Evolutionary conservation across 495 filamentous ascomycete genomes (phyloP), one percentile per base, ranked within the genome.

Genomic region (Lophiostoma macrostomum): DNA sequence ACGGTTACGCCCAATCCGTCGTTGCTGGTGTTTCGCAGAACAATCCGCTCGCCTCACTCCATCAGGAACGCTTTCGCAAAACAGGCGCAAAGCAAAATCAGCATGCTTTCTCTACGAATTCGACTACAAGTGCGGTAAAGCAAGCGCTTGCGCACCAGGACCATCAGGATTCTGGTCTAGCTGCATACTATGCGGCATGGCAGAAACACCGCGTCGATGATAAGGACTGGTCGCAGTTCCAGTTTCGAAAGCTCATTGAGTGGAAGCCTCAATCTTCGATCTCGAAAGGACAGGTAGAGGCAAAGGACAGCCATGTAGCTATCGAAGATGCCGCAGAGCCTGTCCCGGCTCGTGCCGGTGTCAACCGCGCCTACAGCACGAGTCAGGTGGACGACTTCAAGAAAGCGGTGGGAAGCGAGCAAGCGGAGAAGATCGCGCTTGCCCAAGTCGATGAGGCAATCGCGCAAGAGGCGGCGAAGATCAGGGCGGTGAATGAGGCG

Each of bases 1-100:
- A 95, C 80, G 91, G 91, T 73, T 96, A 95, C 78, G 88, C 90
- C 69, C 91, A 96, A 69, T 94, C 91, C 59, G 84, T 98, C 73
- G 91, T 97, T 71, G 93, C 93, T 58, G 91, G 90, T 76, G 81
- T 90, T 67, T 90, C 89, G 38, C 75, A 83, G 5, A 85, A 81
- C 35, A 76, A 78, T 44, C 76, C 81, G 42, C 68, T 84, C 56
- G 52, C 49, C 36, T 44, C 61, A 35, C 60, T 71, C 57, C 69
- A 84, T 60, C 69, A 72, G 40, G 71, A 70, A 43, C 77, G 65
- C 61, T 80, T 76, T 63, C 76, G 81, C 57, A 81, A 87, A 34
- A 67, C 79, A 56, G 63, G 73, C 35, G 74, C 76, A 54, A 77
- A 82, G 50, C 81, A 87, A 58, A 79, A 86, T 50, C 86, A 90